phyloP scores from a whole-genome alignment of 768 basidiomycete species.

The Rhizopogon sp. region DNA sequence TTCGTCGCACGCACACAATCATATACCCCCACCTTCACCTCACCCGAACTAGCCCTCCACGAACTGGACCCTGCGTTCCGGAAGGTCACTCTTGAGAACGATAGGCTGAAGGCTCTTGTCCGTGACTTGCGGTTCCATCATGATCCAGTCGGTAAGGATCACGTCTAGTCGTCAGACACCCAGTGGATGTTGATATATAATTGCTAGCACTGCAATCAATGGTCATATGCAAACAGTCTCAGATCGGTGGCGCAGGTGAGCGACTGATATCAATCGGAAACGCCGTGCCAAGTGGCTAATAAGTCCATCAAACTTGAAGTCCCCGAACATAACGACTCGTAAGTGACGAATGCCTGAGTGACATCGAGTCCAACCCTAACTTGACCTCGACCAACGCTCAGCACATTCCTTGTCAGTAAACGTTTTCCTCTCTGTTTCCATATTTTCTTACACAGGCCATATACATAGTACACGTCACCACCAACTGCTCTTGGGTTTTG shows the following conservation, averaged over 20 bases:
- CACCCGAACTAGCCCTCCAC: constrained; percentile 64
- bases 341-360: constrained; percentile 25
- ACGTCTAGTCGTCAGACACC: not conserved
- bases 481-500: constrained; percentile 93
- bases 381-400: constrained; percentile 17
- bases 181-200: not conserved
- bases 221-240: constrained; percentile 93
- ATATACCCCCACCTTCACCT: not conserved
- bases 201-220: constrained; percentile 79
- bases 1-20: constrained; percentile 20
- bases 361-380: not conserved
- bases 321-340: constrained; percentile 92
- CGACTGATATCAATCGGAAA: not conserved
- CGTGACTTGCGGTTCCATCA: constrained; percentile 71
- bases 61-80: constrained; percentile 81
- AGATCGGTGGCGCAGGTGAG: constrained; percentile 88
- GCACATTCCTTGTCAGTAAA: constrained; percentile 65
- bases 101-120: constrained; percentile 60
- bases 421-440: not conserved
- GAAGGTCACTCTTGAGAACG: constrained; percentile 75
- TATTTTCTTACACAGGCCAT: not conserved
- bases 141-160: constrained; percentile 64
- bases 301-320: constrained; percentile 39
- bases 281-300: not conserved
- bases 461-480: constrained; percentile 79